Base-by-base conservation (phyloP, 768 basidiomycete species). In the Termitomyces sp. region DNA sequence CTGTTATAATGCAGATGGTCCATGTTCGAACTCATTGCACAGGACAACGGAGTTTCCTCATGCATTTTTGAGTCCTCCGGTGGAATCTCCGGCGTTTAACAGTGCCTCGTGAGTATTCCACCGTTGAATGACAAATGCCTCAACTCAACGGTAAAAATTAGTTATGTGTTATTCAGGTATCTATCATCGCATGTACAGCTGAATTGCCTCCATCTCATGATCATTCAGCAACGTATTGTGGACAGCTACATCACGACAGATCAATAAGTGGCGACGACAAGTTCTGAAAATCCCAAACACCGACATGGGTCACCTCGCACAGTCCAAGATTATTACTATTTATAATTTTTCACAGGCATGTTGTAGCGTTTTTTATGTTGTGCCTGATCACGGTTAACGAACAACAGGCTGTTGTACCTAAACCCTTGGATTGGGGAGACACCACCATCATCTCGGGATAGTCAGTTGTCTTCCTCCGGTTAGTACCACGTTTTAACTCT, bases 361-460 rank as follows among this genome's bases (percentile, higher is more conserved):
- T 65, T 31, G 45, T 31, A 1, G 24, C 18, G 12, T 34, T 27
- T 46, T 39, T n/a, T 0, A 24, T 34, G 13, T n/a, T 31, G 45
- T 7, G 6, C 6, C 58, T 50, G 18, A 59, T 30, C 59, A 27
- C n/a, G 18, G 7, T 20, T 2, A 9, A 13, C 6, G 27, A n/a
- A 37, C 30, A 42, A 48, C 30, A 78, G 71, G 77, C 79, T 33
- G 84, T 88, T 15, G 86, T 88, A 1, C 83, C 85, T 1, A 85
- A 85, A 66, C 87, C 87, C n/a, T 70, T 87, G 13, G 86, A 88
- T 65, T 88, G 86, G 85, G 78, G 80, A 44, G 85, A 86, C 61
- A 76, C 79, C 6, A 84, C 77, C 5, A 73, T 71, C 16, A 71
- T 84, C n/a, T 80, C 81, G 30, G 83, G 83, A 72, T 83, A 84